Percentiles rank a stretch among this genome's conserved stretches.
These are phyloP conservation scores for Pelargonium fulgidum DNA, from an alignment of 441 rosid genomes.

Conservation along the genomic window DNA sequence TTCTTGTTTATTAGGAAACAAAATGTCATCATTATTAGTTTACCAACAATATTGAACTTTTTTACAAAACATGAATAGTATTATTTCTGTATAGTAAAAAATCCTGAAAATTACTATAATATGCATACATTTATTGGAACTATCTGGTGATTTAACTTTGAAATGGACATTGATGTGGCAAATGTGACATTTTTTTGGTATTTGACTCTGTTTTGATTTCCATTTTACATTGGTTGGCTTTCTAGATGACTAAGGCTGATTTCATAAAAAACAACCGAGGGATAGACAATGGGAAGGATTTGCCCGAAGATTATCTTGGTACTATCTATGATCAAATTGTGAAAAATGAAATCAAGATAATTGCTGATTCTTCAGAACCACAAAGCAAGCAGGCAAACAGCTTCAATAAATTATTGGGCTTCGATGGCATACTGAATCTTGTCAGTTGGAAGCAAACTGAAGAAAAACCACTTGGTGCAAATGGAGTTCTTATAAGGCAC, in stretches of 20 bases:
- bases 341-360: constrained; percentile 90
- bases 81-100: background rate
- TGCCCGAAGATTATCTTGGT: constrained; percentile 84
- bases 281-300: constrained; percentile 96
- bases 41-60: too few relatives aligned
- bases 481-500: constrained; percentile 88
- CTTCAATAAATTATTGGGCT: constrained; percentile 77
- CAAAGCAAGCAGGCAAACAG: constrained; percentile 84
- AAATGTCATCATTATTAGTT: background rate
- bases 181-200: background rate
- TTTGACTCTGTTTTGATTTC: constrained; percentile 24
- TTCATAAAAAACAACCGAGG: constrained; percentile 88
- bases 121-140: background rate
- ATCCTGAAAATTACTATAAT: background rate
- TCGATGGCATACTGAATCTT: constrained; percentile 88
- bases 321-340: constrained; percentile 80
- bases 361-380: constrained; percentile 68
- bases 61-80: background rate
- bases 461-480: constrained; percentile 92
- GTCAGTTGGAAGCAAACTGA: constrained; percentile 75
- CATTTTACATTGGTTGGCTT: constrained; percentile 27
- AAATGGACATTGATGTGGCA: background rate
- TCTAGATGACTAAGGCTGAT: constrained; percentile 88
- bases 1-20: background rate
- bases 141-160: background rate